Conservation (phyloP, 441 rosid species). For the Omphalea diandra region DNA sequence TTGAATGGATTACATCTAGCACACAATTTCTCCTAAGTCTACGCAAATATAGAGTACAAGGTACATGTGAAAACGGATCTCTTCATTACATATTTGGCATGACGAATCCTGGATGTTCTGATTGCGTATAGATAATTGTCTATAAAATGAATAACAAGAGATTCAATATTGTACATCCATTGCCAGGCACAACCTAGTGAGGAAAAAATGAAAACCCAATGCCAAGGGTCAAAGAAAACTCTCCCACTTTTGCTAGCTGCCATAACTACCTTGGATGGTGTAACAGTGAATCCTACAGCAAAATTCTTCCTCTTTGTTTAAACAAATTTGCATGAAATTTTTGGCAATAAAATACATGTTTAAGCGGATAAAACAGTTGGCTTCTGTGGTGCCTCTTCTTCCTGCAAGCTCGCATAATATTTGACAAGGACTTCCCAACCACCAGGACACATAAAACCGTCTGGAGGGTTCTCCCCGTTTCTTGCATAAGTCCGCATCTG, state of each 20-base stretch:
- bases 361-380: slow-evolving; percentile 47
- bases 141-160: background rate
- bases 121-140: background rate
- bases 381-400: slow-evolving; percentile 52
- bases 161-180: background rate
- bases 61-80: background rate
- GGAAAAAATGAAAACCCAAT: background rate
- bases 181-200: background rate
- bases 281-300: background rate
- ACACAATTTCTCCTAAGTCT: too few species aligned
- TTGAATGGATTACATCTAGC: too few species aligned
- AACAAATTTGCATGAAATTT: slow-evolving; percentile 8
- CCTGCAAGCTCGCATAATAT: slow-evolving; percentile 68
- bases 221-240: slow-evolving; percentile 3
- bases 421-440: slow-evolving; percentile 89
- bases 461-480: slow-evolving; percentile 82
- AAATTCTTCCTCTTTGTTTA: background rate
- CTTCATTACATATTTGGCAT: background rate
- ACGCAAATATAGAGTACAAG: background rate
- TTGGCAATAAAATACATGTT: slow-evolving; percentile 8
- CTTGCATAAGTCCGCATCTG: slow-evolving; percentile 88
- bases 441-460: slow-evolving; percentile 88
- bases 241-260: background rate
- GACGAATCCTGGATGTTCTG: background rate
- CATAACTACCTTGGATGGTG: background rate